Percentiles rank a stretch among this genome's conserved stretches.
phyloP scores from a whole-genome alignment of 257 asterid species.

The Nicotiana noctiflora region DNA sequence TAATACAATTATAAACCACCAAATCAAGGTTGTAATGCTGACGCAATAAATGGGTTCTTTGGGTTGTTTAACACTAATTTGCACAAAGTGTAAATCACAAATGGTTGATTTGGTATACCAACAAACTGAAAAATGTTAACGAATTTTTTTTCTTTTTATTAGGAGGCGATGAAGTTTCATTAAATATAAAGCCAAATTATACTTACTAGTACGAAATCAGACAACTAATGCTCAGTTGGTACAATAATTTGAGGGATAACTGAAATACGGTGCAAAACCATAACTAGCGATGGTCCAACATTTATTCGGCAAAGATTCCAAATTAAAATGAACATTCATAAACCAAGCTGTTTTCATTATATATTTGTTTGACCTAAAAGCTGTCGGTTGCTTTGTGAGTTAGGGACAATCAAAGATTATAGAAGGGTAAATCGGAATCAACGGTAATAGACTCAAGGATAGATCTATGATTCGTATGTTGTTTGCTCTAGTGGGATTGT shows the following conservation, averaged over 20 bases:
- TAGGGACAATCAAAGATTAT: too few relatives aligned
- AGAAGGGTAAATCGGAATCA: too few relatives aligned
- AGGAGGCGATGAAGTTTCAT: neutral
- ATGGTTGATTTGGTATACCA: neutral
- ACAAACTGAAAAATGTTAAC: neutral
- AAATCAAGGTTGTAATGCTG: neutral
- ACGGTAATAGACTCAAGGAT: too few relatives aligned
- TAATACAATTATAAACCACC: neutral
- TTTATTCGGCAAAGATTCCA: neutral
- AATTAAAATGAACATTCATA: neutral
- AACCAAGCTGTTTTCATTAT: neutral
- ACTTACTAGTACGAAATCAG: neutral
- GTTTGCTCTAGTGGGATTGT: too few relatives aligned
- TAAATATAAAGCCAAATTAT: neutral
- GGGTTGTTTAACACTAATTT: neutral
- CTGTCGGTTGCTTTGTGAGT: too few relatives aligned
- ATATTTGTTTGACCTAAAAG: too few relatives aligned
- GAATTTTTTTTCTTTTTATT: neutral
- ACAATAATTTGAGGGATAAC: neutral
- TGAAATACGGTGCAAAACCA: neutral
- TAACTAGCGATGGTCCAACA: neutral
- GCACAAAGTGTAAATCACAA: neutral
- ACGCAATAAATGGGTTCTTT: neutral
- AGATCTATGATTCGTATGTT: too few relatives aligned
- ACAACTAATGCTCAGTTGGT: neutral